A percentile compares a stretch with the other conserved stretches of the same genome.
These are phyloP conservation scores for Cornus kousa DNA, from an alignment of 148 eudicot species.

Conservation along the genomic window DNA sequence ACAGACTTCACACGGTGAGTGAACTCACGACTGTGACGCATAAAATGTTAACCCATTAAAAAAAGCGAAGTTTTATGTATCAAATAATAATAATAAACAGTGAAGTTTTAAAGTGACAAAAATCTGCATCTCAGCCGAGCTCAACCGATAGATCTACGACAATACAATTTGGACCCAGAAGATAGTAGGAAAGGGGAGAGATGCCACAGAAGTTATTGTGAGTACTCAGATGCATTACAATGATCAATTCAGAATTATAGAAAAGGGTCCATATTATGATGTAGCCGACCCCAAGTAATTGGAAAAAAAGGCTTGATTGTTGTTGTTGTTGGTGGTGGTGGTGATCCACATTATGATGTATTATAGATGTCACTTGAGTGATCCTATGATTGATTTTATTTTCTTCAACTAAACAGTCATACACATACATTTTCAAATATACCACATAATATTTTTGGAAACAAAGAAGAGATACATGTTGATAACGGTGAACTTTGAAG, in stretches of 20 bases:
- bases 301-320: too few species aligned
- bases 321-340: too few species aligned
- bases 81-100: neutral
- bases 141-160: too few species aligned
- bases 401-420: neutral
- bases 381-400: neutral
- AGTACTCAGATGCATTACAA: neutral
- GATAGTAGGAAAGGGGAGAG: neutral
- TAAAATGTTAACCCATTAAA: neutral
- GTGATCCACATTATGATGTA: neutral
- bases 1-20: slow-evolving; percentile 98
- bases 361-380: neutral
- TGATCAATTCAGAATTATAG: neutral
- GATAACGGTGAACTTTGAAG: neutral
- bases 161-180: too few species aligned
- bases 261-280: neutral
- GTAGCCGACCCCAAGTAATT: too few species aligned
- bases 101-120: slow-evolving; percentile 3
- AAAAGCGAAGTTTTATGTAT: neutral
- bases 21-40: slow-evolving; percentile 76
- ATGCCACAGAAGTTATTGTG: neutral
- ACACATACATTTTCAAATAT: neutral
- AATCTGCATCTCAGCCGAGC: neutral
- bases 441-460: neutral
- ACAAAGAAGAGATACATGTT: neutral